Evolutionary conservation across 345 rosid genomes (phyloP).

Genomic region (Tarenaya hassleriana): DNA sequence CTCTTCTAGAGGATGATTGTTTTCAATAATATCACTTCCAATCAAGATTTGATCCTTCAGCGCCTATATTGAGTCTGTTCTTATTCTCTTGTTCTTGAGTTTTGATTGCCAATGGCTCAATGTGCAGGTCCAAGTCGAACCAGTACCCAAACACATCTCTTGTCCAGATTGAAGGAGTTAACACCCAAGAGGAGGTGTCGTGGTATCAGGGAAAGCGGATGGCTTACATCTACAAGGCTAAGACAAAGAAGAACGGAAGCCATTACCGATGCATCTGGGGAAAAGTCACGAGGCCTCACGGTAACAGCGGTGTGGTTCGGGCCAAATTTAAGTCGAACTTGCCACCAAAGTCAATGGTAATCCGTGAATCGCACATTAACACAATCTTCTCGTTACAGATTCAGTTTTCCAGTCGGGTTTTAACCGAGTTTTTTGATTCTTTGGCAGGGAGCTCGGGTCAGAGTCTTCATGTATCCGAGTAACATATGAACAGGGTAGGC

Average conservation of each 20-base stretch:
- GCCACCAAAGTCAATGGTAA: slow-evolving; percentile 68
- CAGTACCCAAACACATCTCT: slow-evolving; percentile 64
- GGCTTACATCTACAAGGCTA: slow-evolving; percentile 58
- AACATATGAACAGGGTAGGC: slow-evolving; percentile 32
- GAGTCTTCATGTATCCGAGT: slow-evolving; percentile 57
- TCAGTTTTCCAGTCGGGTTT: slow-evolving; percentile 1
- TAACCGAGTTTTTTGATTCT: too few species aligned
- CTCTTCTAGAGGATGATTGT: too few species aligned
- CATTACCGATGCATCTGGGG: slow-evolving; percentile 65
- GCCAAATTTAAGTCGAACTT: slow-evolving; percentile 66
- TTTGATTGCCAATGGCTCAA: slow-evolving; percentile 5
- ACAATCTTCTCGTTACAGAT: neutral
- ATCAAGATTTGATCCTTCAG: too few species aligned
- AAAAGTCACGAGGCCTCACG: slow-evolving; percentile 58
- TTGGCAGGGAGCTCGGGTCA: slow-evolving; percentile 43
- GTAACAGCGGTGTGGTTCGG: slow-evolving; percentile 65
- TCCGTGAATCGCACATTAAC: neutral
- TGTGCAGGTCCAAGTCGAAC: slow-evolving; percentile 57
- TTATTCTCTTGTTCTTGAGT: neutral
- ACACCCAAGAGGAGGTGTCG: slow-evolving; percentile 43
- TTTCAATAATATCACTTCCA: too few species aligned
- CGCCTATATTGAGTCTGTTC: neutral
- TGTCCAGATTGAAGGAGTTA: slow-evolving; percentile 65
- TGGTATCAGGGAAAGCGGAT: slow-evolving; percentile 54
- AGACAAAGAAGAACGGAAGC: slow-evolving; percentile 44